These are phyloP conservation scores for Inga leiocalycina DNA, from an alignment of 306 rosid species.

Conservation along the genomic window DNA sequence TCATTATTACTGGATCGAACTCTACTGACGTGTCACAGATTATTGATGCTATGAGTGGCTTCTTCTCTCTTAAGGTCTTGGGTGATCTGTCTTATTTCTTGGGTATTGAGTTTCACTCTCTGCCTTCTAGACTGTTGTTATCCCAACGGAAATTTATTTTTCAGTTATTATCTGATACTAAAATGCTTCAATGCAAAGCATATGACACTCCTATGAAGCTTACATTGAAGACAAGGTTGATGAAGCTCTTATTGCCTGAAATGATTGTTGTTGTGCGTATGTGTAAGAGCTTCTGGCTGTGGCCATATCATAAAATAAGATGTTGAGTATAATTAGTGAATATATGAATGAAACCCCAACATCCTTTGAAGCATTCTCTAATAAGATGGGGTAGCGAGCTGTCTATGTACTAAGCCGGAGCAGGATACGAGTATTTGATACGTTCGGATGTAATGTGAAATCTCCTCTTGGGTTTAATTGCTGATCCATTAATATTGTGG, in stretches of 20 bases:
- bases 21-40: too few species aligned
- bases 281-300: slow-evolving; percentile 13
- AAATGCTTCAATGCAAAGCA: too few species aligned
- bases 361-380: not conserved
- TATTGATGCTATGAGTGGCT: too few species aligned
- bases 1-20: too few species aligned
- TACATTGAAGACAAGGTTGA: slow-evolving; percentile 70
- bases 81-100: too few species aligned
- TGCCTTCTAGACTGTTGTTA: too few species aligned
- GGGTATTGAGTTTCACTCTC: too few species aligned
- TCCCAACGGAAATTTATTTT: too few species aligned
- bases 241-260: slow-evolving; percentile 59
- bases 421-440: not conserved
- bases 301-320: not conserved
- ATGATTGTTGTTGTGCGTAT: slow-evolving; percentile 20
- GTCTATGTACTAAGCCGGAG: too few species aligned
- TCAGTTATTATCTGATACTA: too few species aligned
- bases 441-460: not conserved
- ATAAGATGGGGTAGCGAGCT: too few species aligned
- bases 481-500: not conserved
- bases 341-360: not conserved
- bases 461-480: not conserved
- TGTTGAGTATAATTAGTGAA: not conserved
- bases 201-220: slow-evolving; percentile 81
- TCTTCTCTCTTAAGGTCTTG: too few species aligned